Conservation (phyloP, 1,284 basidiomycete genomes). For the Caloboletus firmus region DNA sequence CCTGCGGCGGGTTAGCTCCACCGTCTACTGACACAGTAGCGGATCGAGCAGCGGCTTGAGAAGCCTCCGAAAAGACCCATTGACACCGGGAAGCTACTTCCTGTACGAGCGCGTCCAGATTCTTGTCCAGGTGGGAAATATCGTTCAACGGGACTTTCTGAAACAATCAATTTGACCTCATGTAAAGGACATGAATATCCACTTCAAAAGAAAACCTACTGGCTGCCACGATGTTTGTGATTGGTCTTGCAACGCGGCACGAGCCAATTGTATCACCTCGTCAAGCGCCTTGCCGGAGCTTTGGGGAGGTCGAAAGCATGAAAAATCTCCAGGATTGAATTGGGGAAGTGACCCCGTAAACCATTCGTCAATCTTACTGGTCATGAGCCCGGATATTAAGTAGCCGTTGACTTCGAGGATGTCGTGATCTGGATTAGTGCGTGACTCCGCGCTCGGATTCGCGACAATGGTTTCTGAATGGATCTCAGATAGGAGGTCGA, state of each 20-base stretch:
- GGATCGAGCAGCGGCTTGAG: constrained; percentile 62
- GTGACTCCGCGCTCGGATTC: constrained; percentile 48
- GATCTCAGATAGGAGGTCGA: constrained; percentile 18
- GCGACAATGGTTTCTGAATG: constrained; percentile 38
- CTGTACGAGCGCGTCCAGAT: constrained; percentile 64
- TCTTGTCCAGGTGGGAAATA: constrained; percentile 61
- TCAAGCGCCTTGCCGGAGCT: constrained; percentile 38
- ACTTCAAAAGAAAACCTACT: constrained; percentile 39
- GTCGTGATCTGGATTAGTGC: constrained; percentile 61
- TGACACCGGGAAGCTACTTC: constrained; percentile 63
- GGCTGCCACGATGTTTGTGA: constrained; percentile 44
- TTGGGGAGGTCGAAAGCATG: constrained; percentile 41
- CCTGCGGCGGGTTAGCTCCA: constrained; percentile 30
- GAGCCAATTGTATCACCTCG: constrained; percentile 48
- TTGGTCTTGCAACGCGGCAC: constrained; percentile 45
- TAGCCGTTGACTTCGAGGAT: constrained; percentile 79
- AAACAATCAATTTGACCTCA: constrained; percentile 29
- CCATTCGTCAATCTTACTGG: constrained; percentile 74
- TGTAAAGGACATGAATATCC: constrained; percentile 23
- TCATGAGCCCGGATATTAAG: constrained; percentile 65
- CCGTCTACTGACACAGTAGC: constrained; percentile 46
- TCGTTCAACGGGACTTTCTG: constrained; percentile 52
- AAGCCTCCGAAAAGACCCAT: constrained; percentile 60
- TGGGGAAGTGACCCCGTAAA: constrained; percentile 64
- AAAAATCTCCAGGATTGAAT: constrained; percentile 57